phyloP scores from a whole-genome alignment of 1,284 basidiomycete species.

The Fistulina hepatica region DNA sequence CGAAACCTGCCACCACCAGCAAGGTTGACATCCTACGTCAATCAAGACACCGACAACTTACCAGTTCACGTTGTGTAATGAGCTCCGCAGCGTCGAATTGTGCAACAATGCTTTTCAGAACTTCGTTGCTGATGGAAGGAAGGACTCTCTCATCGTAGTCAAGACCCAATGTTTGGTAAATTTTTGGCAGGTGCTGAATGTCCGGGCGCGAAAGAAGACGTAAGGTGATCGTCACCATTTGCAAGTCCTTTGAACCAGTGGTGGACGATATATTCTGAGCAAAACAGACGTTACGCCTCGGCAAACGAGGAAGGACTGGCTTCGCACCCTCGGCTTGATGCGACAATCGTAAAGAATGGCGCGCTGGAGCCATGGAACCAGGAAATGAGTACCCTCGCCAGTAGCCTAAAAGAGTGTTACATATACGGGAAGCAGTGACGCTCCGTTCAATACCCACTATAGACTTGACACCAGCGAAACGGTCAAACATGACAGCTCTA shows the following conservation, averaged over 20 bases:
- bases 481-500: conserved; percentile 96
- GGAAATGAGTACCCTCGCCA: conserved; percentile 94
- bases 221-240: conserved; percentile 96
- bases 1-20: conserved; percentile 48
- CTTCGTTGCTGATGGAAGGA: conserved; percentile 94
- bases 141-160: conserved; percentile 98
- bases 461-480: conserved; percentile 87
- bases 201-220: conserved; percentile 94
- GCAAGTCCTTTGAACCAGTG: conserved; percentile 92
- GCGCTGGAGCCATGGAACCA: conserved; percentile 90
- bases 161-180: conserved; percentile 89
- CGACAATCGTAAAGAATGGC: conserved; percentile 97
- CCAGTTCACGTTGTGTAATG: conserved; percentile 81
- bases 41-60: conserved; percentile 25
- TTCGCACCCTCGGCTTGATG: conserved; percentile 83
- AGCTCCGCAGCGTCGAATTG: conserved; percentile 98
- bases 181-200: conserved; percentile 78
- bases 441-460: conserved; percentile 34
- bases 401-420: conserved; percentile 44
- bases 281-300: conserved; percentile 5
- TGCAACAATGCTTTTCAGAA: conserved; percentile 94
- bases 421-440: conserved; percentile 1
- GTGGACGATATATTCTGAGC: conserved; percentile 90
- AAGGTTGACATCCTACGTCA: conserved; percentile 4
- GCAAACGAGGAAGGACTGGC: conserved; percentile 2